Conservation (phyloP, 2,329 filamentous ascomycete genomes). For the Xylaria sp. region DNA sequence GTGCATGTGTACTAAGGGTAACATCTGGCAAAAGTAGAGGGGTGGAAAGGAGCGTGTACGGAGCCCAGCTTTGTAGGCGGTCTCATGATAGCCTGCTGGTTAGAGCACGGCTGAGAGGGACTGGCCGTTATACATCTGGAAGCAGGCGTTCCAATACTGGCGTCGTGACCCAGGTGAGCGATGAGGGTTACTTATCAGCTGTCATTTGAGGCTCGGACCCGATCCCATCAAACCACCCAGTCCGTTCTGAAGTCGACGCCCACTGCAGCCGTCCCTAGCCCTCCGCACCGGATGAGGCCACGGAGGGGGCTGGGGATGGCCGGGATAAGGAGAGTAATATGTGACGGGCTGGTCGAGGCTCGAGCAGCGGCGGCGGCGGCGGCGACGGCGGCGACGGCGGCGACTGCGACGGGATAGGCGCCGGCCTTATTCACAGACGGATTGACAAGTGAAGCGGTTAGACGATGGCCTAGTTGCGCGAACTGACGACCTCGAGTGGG, state of each 20-base stretch:
- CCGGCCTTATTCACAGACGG: background rate
- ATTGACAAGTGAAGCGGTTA: background rate
- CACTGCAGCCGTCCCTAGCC: slow-evolving; percentile 1
- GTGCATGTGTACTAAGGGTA: slow-evolving; percentile 56
- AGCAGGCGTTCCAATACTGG: slow-evolving; percentile 5
- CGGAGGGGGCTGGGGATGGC: slow-evolving; percentile 18
- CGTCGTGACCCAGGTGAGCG: slow-evolving; percentile 2
- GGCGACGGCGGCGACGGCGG: too few species aligned
- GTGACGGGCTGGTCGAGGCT: background rate
- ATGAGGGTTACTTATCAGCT: slow-evolving; percentile 8
- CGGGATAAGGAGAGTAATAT: background rate
- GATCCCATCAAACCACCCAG: background rate
- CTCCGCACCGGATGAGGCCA: slow-evolving; percentile 22
- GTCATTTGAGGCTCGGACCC: slow-evolving; percentile 10
- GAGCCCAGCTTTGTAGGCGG: slow-evolving; percentile 31
- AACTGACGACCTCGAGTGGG: too few species aligned
- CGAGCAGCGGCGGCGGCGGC: background rate
- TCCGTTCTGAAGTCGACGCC: background rate
- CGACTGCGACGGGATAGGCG: too few species aligned
- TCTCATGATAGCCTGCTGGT: slow-evolving; percentile 49
- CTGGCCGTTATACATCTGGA: slow-evolving; percentile 45
- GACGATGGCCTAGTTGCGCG: background rate
- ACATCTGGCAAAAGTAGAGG: slow-evolving; percentile 42
- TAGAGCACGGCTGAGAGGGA: slow-evolving; percentile 45
- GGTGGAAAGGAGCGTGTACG: slow-evolving; percentile 30